Base-by-base conservation (phyloP, 805 yeast species). In the Gaillardinia entomophila region DNA sequence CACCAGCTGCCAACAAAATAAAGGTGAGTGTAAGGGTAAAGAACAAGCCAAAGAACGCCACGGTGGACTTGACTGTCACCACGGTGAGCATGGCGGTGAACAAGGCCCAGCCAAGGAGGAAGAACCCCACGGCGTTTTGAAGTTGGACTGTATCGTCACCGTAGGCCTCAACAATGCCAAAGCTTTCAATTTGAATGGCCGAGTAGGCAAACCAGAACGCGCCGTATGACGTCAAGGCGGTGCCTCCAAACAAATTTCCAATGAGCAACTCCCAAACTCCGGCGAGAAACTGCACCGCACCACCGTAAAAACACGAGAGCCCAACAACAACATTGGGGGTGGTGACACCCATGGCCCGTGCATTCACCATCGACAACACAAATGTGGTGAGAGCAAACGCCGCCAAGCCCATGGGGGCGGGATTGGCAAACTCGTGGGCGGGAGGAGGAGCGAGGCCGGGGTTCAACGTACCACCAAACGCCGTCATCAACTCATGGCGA, bases 191-290 rank as follows among this genome's bases (percentile, higher is more conserved):
- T 40, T 71, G 55, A 28, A 82, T 68, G 2, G 85, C 79, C 20
- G 75, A 81, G 46, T 58, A 82, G 15, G 79, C 58, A 46, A 79
- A 49, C 88, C 88, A 81, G 54, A 80, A 82, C 3, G 79, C 82
- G 31, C 88, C 88, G 43, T 66, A 79, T 3, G 80, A 73, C 28
- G 72, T 51, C 33, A 79, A 60, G 2, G 83, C 82, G 10, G 79
- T 70, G 36, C 77, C 81, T 59, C 80, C 85, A 58, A 79, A 79
- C 14, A 82, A 74, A 56, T 79, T 79, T 34, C 77, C 83, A 28
- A 72, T 49, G 3, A 75, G 73, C 42, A 77, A 63, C 51, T 77
- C 83, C 82, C 81, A 77, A 57, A 77, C 62, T 16, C 85, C 85
- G 12, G 82, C 82, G 20, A 73, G 53, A 16, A 78, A 46, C 56